Evolutionary conservation across 768 basidiomycete genomes (phyloP).

Genomic region (Megacollybia marginata): DNA sequence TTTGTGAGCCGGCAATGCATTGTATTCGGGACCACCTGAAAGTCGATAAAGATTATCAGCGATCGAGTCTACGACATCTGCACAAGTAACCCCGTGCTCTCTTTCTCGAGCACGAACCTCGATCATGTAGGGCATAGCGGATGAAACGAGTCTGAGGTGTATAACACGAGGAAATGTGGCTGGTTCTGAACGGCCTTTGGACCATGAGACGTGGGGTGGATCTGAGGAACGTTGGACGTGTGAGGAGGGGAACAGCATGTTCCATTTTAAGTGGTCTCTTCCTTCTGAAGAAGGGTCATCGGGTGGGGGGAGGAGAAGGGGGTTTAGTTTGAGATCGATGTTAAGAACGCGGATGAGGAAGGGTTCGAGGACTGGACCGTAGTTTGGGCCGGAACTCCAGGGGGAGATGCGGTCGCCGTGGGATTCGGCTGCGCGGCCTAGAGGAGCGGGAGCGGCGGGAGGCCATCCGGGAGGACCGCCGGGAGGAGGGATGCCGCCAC

Average conservation of each 20-base stretch:
- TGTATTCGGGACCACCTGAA: constrained; percentile 46
- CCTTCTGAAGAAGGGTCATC: constrained; percentile 25
- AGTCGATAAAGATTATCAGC: constrained; percentile 42
- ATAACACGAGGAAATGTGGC: constrained; percentile 59
- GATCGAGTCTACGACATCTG: constrained; percentile 54
- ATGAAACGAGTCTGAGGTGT: constrained; percentile 45
- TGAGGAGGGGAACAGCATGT: constrained; percentile 61
- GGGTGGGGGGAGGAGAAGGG: constrained; percentile 43
- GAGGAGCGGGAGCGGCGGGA: not conserved
- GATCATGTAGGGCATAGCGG: constrained; percentile 49
- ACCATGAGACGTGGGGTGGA: constrained; percentile 54
- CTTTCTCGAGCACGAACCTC: constrained; percentile 34
- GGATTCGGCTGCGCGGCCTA: constrained; percentile 27
- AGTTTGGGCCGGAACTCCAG: constrained; percentile 22
- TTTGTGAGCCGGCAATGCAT: constrained; percentile 24
- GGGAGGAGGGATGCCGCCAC: constrained; percentile 27
- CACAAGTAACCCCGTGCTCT: constrained; percentile 56
- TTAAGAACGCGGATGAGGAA: constrained; percentile 44
- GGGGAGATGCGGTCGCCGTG: not conserved
- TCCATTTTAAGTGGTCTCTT: constrained; percentile 57
- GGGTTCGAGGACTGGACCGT: constrained; percentile 66
- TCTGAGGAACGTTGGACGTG: constrained; percentile 61
- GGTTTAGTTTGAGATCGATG: constrained; percentile 48
- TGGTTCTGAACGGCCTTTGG: constrained; percentile 52
- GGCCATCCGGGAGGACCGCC: constrained; percentile 15